These are phyloP conservation scores for Lipomyces starkeyi DNA, from an alignment of 805 yeast species.

Conservation along the genomic window DNA sequence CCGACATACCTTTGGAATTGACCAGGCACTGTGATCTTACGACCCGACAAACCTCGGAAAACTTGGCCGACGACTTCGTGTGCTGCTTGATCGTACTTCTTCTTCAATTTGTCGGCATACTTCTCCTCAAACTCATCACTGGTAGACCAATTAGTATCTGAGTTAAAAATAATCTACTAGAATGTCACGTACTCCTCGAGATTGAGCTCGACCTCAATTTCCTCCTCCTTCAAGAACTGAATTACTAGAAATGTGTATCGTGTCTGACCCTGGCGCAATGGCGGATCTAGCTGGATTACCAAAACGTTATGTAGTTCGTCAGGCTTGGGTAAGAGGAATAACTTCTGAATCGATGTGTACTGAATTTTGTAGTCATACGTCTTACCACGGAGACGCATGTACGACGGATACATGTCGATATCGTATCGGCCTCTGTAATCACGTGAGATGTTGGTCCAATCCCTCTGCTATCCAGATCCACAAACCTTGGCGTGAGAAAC, in stretches of 20 bases:
- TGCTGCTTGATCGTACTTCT: slow-evolving; percentile 79
- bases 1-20: slow-evolving; percentile 52
- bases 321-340: slow-evolving; percentile 90
- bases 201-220: slow-evolving; percentile 86
- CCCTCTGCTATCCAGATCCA: neutral
- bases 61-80: slow-evolving; percentile 87
- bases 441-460: neutral
- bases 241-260: slow-evolving; percentile 89
- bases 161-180: neutral
- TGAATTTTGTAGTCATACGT: slow-evolving; percentile 96
- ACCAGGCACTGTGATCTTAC: slow-evolving; percentile 85
- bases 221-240: slow-evolving; percentile 90
- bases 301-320: slow-evolving; percentile 90
- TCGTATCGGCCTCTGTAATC: slow-evolving; percentile 89
- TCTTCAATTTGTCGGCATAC: slow-evolving; percentile 75
- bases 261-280: slow-evolving; percentile 97
- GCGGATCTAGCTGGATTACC: slow-evolving; percentile 93
- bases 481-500: slow-evolving; percentile 76
- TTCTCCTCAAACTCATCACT: slow-evolving; percentile 71
- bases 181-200: slow-evolving; percentile 57
- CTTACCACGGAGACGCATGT: slow-evolving; percentile 92
- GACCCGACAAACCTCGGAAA: slow-evolving; percentile 86
- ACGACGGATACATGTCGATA: slow-evolving; percentile 86
- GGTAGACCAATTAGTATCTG: neutral
- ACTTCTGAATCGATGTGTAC: slow-evolving; percentile 85